Percentiles rank a stretch among this genome's conserved stretches.
Conservation (phyloP, 768 basidiomycete genomes). For the Boletus pseudo-olivaceus region DNA sequence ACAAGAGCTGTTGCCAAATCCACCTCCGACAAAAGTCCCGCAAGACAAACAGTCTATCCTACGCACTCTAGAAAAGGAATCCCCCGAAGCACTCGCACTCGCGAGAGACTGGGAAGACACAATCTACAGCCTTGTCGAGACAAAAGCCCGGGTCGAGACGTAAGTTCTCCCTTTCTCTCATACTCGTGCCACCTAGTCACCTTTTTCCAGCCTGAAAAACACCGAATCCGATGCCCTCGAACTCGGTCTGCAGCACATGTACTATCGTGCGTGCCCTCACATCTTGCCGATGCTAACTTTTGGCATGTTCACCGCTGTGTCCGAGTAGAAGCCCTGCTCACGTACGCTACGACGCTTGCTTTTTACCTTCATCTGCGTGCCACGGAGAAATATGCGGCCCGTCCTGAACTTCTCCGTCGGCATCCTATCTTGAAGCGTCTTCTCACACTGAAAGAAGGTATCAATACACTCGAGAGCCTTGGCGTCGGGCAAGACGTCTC, state of each 20-base stretch:
- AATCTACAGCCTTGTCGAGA: constrained; percentile 46
- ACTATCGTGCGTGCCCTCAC: constrained; percentile 71
- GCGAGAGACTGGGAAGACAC: constrained; percentile 84
- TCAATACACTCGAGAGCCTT: constrained; percentile 81
- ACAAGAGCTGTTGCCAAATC: constrained; percentile 1
- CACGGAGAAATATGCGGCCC: constrained; percentile 57
- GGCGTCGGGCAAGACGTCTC: constrained; percentile 59
- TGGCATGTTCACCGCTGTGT: neutral
- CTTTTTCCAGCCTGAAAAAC: constrained; percentile 42
- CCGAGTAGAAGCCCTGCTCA: constrained; percentile 74
- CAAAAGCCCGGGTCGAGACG: constrained; percentile 53
- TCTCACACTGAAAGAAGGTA: constrained; percentile 76
- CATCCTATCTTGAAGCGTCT: constrained; percentile 77
- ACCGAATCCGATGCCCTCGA: constrained; percentile 50
- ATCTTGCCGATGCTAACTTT: neutral
- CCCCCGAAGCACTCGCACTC: constrained; percentile 74
- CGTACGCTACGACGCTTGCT: constrained; percentile 86
- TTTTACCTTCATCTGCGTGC: constrained; percentile 90
- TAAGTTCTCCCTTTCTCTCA: constrained; percentile 31
- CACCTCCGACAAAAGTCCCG: constrained; percentile 31
- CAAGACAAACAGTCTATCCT: constrained; percentile 59
- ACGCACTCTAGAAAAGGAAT: constrained; percentile 68
- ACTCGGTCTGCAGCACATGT: constrained; percentile 73
- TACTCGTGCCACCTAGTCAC: neutral
- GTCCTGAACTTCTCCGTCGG: constrained; percentile 57